Evolutionary conservation across 2,329 filamentous ascomycete genomes (phyloP), one percentile per base, ranked within the genome.

Genomic region (Pyrenophora graminea): DNA sequence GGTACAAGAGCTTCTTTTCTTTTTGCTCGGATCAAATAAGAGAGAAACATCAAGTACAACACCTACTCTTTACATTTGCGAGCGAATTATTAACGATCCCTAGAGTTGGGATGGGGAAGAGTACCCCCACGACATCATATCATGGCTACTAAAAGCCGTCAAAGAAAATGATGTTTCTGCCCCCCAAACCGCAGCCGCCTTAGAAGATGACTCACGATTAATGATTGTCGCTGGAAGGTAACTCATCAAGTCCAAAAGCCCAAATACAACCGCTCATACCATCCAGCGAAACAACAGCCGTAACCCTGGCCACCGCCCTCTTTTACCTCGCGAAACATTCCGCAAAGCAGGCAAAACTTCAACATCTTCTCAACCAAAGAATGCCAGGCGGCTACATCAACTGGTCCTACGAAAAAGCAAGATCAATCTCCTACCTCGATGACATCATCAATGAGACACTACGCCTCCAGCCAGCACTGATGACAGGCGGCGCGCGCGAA

Each of bases 101-200:
- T 17, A 57, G 69, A 59, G 47, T 9, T 67, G 51, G 52, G 45
- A 60, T 15, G 34, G 21, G 6, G 49, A 71, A 7, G 59, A 71
- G 6, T 30, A 65, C 6, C 73, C 71, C 0, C 55, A 61, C 27
- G 74, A 77, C 51, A 64, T 78, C 23, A 53, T 74, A 5, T 73
- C 74, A 0, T 77, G 74, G 74, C 56, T 77, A 4, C 37, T 76
- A 12, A 75, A 75, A 45, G 71, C 74, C 5, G 57, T 70, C 4
- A 62, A 69, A 8, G 71, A 76, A 13, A 70, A 70, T 18, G 71
- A 76, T 17, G 48, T 59, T 2, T 69, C 69, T 1, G 74, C 72
- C 1, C 60, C 73, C 5, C 69, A 70, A 4, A 68, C 62, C 0
- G 39, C 57, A 43, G 61, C 50, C 13, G 59, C 70, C 10, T 48